Evolutionary conservation across 2,329 filamentous ascomycete genomes (phyloP), one percentile per base, ranked within the genome.

Genomic region (Fusarium fracticaudum): DNA sequence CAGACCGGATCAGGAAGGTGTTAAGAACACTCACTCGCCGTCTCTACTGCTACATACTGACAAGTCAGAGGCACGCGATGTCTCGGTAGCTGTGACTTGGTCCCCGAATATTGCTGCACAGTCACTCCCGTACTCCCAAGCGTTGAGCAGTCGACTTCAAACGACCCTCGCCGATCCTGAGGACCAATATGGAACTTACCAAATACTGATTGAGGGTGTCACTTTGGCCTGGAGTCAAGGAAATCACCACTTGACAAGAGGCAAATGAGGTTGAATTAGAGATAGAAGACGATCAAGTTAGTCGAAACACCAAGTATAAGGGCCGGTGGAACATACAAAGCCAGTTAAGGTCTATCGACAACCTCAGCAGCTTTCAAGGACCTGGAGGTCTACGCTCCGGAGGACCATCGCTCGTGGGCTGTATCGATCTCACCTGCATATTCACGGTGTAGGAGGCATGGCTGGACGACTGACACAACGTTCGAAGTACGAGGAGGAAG

Each of bases 271-370:
- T 4, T 22, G 26, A 20, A 22, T 3, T 6, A 22, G 7, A 22
- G 14, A 48, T 20, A 48, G 14, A 31, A 22, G 26, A 48, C 4
- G 18, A 48, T 15, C 18, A 8, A n/a, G 9, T 15, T 48, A 31
- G 26, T 26, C 2, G 20, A 10, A 0, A 13, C 6, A 24, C 1
- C 29, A 33, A 14, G 11, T 35, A 35, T 3, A 3, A 51, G 48
- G 6, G 6, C 12, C 22, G 8, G 6, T 5, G 31, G 11, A 24
- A 51, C 12, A 33, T 5, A 33, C 11, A 14, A n/a, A 3, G 1
- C 29, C 6, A 20, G 11, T 14, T 10, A 2, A 24, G 8, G 29
- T 10, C 29, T 33, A 0, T 5, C 22, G 5, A 33, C 3, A 3
- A 29, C 29, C 3, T 18, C 22, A 9, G 5, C 8, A 35, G 31